Evolutionary conservation across 1,139 yeast genomes (phyloP), one percentile per base, ranked within the genome.

Genomic region (Taphrina flavorubra): DNA sequence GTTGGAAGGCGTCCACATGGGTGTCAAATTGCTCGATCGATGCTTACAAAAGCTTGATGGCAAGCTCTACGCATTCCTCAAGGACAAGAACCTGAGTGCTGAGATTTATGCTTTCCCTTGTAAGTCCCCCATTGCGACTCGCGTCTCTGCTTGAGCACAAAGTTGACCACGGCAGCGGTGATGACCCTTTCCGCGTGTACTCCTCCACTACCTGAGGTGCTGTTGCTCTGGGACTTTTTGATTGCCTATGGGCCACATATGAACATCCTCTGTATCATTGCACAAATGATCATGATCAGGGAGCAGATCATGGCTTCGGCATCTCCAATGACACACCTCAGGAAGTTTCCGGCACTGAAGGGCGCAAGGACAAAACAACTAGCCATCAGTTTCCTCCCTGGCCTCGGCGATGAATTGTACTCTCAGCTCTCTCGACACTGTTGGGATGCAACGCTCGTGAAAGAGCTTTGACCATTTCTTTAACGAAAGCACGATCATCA

Each of bases 241-340:
- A 88, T 92, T 77, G 96, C 97, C 2, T 92, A 90, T 75, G 98
- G 98, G 0, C 85, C 90, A 39, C 97, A 92, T 76, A 84, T 92
- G 87, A 92, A 92, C 77, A 84, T 92, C 40, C 80, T 92, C 46
- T 89, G 92, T 73, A 86, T 92, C 11, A 92, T 92, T 18, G 96
- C 97, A 0, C 96, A 91, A 77, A 79, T 92, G 58, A 86, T 90
- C 14, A 81, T 88, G 65, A 87, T 89, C 53, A 46, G 67, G 2
- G 67, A 63, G 46, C 61, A 53, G 46, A 37, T 63, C 25, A 63
- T 63, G 67, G 67, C 61, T 13, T 37, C 61, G n/a, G 56, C 55
- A 6, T 63, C 67, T 13, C 67, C 67, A n/a, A 63, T 63, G 67
- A 39, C 67, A 16, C 39, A 55, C 4, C 61, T 63, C 39, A 16